phyloP scores from a whole-genome alignment of 1,139 yeast species.

The Sugiyamaella novakii region DNA sequence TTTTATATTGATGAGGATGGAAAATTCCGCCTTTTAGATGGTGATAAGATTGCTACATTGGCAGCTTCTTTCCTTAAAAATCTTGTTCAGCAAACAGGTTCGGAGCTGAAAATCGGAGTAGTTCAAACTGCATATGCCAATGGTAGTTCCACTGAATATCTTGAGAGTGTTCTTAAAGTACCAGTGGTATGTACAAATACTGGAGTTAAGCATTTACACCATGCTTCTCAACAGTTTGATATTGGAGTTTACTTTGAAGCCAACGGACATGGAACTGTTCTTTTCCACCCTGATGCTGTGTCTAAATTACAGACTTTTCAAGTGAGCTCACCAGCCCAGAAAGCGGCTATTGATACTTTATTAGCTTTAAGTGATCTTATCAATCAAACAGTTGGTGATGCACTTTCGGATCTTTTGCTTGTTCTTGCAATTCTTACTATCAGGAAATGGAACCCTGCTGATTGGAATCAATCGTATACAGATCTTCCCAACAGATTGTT shows the following conservation, averaged over 20 bases:
- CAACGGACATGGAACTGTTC: slow-evolving; percentile 98
- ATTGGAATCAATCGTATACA: slow-evolving; percentile 76
- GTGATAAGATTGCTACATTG: slow-evolving; percentile 89
- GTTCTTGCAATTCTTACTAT: slow-evolving; percentile 67
- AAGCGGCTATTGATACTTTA: slow-evolving; percentile 54
- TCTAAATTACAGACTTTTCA: slow-evolving; percentile 38
- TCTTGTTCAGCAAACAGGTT: slow-evolving; percentile 47
- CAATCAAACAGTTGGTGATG: slow-evolving; percentile 97
- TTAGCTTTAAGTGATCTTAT: slow-evolving; percentile 66
- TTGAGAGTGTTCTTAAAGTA: slow-evolving; percentile 60
- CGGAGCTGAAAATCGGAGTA: slow-evolving; percentile 62
- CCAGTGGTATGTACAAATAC: slow-evolving; percentile 93
- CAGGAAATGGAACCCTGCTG: slow-evolving; percentile 58
- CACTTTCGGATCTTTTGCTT: slow-evolving; percentile 82
- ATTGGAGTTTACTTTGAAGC: slow-evolving; percentile 97
- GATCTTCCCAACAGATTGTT: slow-evolving; percentile 86
- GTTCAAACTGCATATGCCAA: slow-evolving; percentile 98
- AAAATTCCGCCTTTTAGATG: slow-evolving; percentile 75
- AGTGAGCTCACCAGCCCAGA: slow-evolving; percentile 43
- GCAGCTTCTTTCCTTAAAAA: slow-evolving; percentile 69
- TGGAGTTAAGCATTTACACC: slow-evolving; percentile 95
- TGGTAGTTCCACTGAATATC: slow-evolving; percentile 81
- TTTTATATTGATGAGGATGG: slow-evolving; percentile 59
- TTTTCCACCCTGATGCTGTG: slow-evolving; percentile 67
- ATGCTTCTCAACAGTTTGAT: slow-evolving; percentile 79